Percentiles rank a stretch among this genome's conserved stretches.
Conservation (phyloP, 352 stramenopile species). For the Phytophthora pistaciae region DNA sequence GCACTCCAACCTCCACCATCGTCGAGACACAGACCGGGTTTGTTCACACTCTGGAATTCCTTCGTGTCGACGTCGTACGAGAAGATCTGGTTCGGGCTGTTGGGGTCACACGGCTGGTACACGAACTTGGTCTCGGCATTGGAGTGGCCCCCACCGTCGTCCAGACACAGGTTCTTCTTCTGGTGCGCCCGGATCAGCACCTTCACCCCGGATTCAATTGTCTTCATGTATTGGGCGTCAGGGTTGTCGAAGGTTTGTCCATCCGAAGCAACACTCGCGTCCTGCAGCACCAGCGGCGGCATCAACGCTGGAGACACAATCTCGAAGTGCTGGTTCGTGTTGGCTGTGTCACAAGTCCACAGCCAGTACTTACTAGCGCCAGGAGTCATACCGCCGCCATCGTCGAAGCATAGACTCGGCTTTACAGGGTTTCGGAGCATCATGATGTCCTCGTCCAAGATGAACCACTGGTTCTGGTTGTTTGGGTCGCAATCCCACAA, state of each 20-base stretch:
- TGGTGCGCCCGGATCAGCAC: conserved; percentile 3
- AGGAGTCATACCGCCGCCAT: conserved; percentile 24
- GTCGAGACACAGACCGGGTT: conserved; percentile 37
- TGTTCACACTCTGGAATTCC: conserved; percentile 36
- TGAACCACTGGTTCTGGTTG: conserved; percentile 38
- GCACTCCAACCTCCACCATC: conserved; percentile 22
- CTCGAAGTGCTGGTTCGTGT: conserved; percentile 43
- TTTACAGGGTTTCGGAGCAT: conserved; percentile 43
- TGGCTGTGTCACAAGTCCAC: conserved; percentile 16
- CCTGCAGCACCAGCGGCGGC: not conserved
- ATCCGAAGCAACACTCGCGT: not conserved
- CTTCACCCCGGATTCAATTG: not conserved
- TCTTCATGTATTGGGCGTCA: not conserved
- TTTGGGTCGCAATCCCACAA: conserved; percentile 32
- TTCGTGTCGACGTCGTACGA: conserved; percentile 30
- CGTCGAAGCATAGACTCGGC: conserved; percentile 45
- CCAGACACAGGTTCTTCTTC: conserved; percentile 29
- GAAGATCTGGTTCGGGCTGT: conserved; percentile 36
- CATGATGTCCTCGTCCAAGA: conserved; percentile 35
- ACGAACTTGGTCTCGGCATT: conserved; percentile 14
- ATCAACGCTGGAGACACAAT: not conserved
- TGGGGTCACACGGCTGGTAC: conserved; percentile 22
- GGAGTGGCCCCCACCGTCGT: conserved; percentile 26
- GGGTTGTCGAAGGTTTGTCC: not conserved
- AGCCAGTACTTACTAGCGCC: conserved; percentile 20